These are phyloP conservation scores for Fusarium sp. DNA, from an alignment of 2,329 filamentous ascomycete species.

Conservation along the genomic window DNA sequence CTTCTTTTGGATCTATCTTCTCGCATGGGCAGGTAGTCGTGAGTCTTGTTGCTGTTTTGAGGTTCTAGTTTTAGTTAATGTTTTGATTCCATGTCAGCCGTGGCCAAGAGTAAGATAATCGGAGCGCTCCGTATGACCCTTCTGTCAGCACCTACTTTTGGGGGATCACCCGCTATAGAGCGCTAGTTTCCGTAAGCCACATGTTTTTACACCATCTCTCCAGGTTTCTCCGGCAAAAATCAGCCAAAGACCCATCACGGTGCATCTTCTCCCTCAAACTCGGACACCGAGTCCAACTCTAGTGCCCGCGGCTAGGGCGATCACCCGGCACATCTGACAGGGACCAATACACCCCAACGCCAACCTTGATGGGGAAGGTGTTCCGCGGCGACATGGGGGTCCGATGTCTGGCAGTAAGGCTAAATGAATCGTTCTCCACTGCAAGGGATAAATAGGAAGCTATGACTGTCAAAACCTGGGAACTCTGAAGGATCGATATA, in stretches of 20 bases:
- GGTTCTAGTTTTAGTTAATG: not conserved
- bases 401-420: not conserved
- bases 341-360: not conserved
- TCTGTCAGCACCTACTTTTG: no score
- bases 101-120: no score
- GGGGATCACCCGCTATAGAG: no score
- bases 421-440: not conserved
- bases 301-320: not conserved
- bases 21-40: not conserved
- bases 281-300: not conserved
- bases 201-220: not conserved
- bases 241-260: not conserved
- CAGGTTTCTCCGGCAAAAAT: not conserved
- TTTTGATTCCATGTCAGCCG: no score
- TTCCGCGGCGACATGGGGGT: not conserved
- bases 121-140: no score
- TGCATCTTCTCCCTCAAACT: not conserved
- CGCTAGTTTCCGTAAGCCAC: not conserved
- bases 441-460: not conserved
- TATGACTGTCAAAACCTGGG: not conserved
- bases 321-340: constrained; percentile 7
- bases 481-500: not conserved
- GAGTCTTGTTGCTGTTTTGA: not conserved
- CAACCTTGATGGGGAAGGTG: constrained; percentile 2
- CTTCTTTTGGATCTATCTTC: not conserved